phyloP scores from a whole-genome alignment of 345 rosid genomes.

The Eucalyptus caleyi region DNA sequence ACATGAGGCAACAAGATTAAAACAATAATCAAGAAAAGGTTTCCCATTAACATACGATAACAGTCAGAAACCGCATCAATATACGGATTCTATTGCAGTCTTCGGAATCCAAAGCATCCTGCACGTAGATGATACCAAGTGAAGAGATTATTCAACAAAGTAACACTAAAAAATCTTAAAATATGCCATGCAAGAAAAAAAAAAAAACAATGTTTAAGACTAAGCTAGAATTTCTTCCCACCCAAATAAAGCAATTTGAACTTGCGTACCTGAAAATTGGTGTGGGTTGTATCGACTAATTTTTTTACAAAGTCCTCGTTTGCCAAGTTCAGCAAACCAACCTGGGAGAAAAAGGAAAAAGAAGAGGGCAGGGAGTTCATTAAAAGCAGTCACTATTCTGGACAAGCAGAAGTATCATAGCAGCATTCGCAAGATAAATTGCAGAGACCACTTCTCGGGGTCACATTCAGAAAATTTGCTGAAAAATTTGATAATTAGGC shows the following conservation, averaged over 20 bases:
- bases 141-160: background rate
- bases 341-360: constrained; percentile 15
- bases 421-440: background rate
- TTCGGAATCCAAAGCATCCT: constrained; percentile 71
- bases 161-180: background rate
- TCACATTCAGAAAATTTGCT: background rate
- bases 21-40: background rate
- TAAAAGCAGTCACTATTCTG: background rate
- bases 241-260: background rate
- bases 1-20: background rate
- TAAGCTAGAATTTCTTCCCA: background rate
- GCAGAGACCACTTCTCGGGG: background rate
- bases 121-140: background rate
- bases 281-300: constrained; percentile 43
- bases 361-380: background rate
- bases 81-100: constrained; percentile 69
- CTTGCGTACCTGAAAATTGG: constrained; percentile 57
- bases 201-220: background rate
- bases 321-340: constrained; percentile 89
- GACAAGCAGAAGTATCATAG: background rate
- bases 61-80: constrained; percentile 79
- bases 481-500: background rate
- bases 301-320: constrained; percentile 71
- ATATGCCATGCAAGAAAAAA: background rate
- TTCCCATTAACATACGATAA: constrained; percentile 38